Conservation (phyloP, 2,329 filamentous ascomycete genomes). For the Colletotrichum scovillei region DNA sequence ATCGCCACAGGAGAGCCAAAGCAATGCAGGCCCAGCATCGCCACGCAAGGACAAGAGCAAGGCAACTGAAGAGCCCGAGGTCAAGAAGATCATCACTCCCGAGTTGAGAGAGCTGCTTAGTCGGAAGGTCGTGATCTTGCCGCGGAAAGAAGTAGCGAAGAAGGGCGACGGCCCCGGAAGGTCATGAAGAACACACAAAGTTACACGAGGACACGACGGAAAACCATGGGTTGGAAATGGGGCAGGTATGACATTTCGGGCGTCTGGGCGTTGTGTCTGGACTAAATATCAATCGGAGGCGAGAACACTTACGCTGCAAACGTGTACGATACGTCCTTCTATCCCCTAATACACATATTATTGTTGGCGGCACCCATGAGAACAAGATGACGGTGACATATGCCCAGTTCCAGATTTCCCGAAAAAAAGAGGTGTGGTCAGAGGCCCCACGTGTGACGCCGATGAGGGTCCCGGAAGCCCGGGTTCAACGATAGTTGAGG, state of each 20-base stretch:
- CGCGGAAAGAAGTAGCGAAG: constrained; percentile 49
- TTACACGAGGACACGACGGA: background rate
- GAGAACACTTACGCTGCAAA: background rate
- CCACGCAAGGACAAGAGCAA: constrained; percentile 47
- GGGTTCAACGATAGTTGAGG: background rate
- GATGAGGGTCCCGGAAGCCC: background rate
- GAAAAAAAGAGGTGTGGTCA: background rate
- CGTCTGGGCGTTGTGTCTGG: background rate
- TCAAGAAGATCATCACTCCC: constrained; percentile 64
- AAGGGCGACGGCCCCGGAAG: constrained; percentile 17
- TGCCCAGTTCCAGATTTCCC: background rate
- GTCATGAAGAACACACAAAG: constrained; percentile 3
- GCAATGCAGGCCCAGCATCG: constrained; percentile 41
- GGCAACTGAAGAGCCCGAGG: constrained; percentile 43
- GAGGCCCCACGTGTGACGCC: background rate
- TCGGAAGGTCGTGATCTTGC: constrained; percentile 57
- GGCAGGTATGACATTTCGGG: background rate
- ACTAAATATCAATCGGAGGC: background rate
- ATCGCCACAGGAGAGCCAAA: background rate
- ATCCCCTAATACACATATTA: background rate
- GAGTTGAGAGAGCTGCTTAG: constrained; percentile 67
- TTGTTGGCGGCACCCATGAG: background rate
- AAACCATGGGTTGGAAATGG: background rate
- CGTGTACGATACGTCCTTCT: background rate
- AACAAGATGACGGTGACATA: background rate